These are phyloP conservation scores for Ophiostoma himal-ulmi DNA, from an alignment of 2,329 filamentous ascomycete genomes.

Conservation along the genomic window DNA sequence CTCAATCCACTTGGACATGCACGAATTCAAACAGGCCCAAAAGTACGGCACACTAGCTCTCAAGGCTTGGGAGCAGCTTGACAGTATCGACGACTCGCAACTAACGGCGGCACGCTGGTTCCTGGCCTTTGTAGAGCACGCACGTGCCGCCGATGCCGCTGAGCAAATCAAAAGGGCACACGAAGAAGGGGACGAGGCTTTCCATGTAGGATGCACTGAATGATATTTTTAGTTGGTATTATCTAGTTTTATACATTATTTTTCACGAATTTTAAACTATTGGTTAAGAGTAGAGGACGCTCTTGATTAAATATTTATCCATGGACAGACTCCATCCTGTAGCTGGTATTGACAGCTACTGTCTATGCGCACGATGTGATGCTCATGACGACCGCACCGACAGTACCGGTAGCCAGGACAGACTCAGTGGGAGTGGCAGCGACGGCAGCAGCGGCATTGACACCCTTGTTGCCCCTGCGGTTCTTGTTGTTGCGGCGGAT, in stretches of 20 bases:
- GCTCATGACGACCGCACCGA: background rate
- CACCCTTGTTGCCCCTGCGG: conserved; percentile 1
- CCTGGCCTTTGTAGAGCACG: background rate
- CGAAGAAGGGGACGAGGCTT: background rate
- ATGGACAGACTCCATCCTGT: background rate
- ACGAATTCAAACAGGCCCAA: conserved; percentile 18
- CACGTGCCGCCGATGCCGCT: background rate
- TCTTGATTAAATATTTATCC: background rate
- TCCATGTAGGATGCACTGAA: background rate
- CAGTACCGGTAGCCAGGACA: background rate
- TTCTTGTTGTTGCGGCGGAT: background rate
- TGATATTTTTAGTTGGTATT: background rate
- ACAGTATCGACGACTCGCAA: conserved; percentile 6
- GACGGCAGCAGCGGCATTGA: background rate
- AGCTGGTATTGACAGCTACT: background rate
- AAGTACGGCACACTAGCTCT: background rate
- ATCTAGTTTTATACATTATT: background rate
- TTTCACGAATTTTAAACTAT: background rate
- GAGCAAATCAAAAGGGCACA: background rate
- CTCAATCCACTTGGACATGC: conserved; percentile 23
- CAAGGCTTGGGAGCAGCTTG: background rate
- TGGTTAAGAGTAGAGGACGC: background rate
- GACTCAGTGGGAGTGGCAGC: background rate
- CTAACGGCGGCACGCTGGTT: background rate
- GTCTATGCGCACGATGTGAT: background rate